Base-by-base conservation (phyloP, 371 early-diverging fungal species). In the Nosema muscidifuracis region DNA sequence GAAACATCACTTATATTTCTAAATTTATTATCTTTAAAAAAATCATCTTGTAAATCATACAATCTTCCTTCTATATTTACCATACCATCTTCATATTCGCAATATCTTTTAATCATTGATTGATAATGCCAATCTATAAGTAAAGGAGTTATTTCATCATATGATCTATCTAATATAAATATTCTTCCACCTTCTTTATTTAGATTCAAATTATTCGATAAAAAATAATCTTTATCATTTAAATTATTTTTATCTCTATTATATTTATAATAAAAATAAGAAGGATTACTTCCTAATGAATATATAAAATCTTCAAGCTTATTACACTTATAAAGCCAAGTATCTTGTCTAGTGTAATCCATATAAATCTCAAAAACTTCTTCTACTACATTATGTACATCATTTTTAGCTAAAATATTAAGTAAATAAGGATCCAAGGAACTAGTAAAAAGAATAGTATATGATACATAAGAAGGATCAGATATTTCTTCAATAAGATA, bases 121-220 rank as follows among this genome's bases (percentile, higher is more conserved):
- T 96, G 95, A 78, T 98, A 98, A 9, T 93, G 93, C 99, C 99
- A 98, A 74, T 93, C 94, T 15, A 88, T 87, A 24, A 95, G 84
- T 16, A 98, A 83, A 0, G 99, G 97, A 0, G 97, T 96, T 1
- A 95, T 88, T 0, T 95, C 91, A 80, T 98, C 99, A 76, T 91
- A 90, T 30, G 89, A 85, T 58, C 99, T 87, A 78, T 97, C 95
- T 36, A 98, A 79, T 26, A 97, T 86, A 26, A 97, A 78, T 7
- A 98, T 10, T 20, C 38, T 61, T 58, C 63, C 67, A 31, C 38
- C 42, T 31, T 68, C 58, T 10, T 53, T 18, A n/a, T 20, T 47
- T 38, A 38, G 38, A 13, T 38, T 13, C 4, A 31, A 6, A 18
- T 12, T 16, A 10, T 55, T 34, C 53, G 33, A 67, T 44, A 28